These are phyloP conservation scores for Chimonanthus praecox DNA, from an alignment of 164 flowering plant genomes.

Conservation along the genomic window DNA sequence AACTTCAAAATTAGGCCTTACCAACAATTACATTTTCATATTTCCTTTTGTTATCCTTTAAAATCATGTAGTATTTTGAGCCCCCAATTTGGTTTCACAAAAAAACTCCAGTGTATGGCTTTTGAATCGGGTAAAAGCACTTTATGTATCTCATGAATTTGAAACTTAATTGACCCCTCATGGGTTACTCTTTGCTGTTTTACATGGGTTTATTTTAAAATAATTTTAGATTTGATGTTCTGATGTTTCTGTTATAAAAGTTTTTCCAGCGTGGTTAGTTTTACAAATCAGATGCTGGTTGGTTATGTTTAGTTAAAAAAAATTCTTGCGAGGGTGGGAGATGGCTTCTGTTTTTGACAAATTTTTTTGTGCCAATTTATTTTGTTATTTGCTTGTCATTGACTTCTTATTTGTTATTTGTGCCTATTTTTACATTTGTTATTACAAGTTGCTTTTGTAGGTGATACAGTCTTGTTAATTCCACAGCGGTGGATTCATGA, in stretches of 20 bases:
- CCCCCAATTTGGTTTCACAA: constrained; percentile 15
- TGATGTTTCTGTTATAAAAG: not conserved
- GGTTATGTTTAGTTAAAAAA: not conserved
- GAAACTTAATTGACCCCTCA: not conserved
- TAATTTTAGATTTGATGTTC: not conserved
- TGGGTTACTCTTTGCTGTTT: constrained; percentile 4
- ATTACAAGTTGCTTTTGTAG: not conserved
- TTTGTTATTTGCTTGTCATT: not conserved
- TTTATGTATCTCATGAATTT: constrained; percentile 3
- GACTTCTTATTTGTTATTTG: not conserved
- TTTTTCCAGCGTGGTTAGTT: not conserved
- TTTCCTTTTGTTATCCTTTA: constrained; percentile 7
- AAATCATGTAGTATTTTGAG: constrained; percentile 21
- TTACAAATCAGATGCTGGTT: not conserved
- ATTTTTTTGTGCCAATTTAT: not conserved
- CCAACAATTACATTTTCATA: constrained; percentile 20
- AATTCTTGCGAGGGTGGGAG: not conserved
- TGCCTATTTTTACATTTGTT: not conserved
- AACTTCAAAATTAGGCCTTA: constrained; percentile 22
- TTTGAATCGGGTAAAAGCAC: constrained; percentile 2
- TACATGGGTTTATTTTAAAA: not conserved
- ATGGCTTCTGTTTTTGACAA: not conserved
- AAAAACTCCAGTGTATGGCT: constrained; percentile 12
- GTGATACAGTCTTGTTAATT: not conserved
- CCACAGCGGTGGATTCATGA: no score